These are phyloP conservation scores for Ophiostoma sp. DNA, from an alignment of 2,329 filamentous ascomycete species.

Conservation along the genomic window DNA sequence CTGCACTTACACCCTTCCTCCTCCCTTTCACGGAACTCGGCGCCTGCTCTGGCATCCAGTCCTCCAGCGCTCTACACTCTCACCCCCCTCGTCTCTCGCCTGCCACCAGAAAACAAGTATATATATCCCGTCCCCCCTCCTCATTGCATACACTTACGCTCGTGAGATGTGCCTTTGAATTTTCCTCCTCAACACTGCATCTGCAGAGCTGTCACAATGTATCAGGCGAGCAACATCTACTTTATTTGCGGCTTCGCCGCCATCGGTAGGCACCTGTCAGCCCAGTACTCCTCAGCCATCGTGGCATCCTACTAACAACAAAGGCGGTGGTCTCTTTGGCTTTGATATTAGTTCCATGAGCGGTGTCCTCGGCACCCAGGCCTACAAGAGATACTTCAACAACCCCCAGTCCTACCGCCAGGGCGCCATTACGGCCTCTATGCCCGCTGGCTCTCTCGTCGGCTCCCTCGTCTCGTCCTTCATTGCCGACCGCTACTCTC, in stretches of 20 bases:
- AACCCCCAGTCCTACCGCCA: constrained; percentile 54
- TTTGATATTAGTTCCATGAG: constrained; percentile 76
- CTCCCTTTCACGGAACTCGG: not conserved
- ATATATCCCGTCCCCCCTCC: not conserved
- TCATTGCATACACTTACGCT: not conserved
- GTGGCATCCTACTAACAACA: constrained; percentile 2
- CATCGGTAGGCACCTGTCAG: constrained; percentile 42
- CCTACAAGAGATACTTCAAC: constrained; percentile 68
- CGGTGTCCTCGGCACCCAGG: constrained; percentile 58
- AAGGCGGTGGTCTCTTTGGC: constrained; percentile 67
- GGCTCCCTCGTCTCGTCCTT: constrained; percentile 49
- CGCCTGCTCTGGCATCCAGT: no score
- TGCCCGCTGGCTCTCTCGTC: constrained; percentile 66
- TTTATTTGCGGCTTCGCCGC: constrained; percentile 57
- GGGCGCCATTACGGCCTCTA: constrained; percentile 65
- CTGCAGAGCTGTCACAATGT: constrained; percentile 32
- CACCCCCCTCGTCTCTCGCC: not conserved
- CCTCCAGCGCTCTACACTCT: not conserved
- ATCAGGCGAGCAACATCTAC: constrained; percentile 49
- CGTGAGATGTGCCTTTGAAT: not conserved
- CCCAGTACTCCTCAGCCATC: no score
- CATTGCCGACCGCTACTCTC: constrained; percentile 46
- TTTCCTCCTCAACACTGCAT: not conserved
- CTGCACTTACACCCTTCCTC: not conserved
- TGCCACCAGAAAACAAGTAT: not conserved